Base-by-base conservation (phyloP, 192 early-diverging fungal genomes). In the Podila minutissima region DNA sequence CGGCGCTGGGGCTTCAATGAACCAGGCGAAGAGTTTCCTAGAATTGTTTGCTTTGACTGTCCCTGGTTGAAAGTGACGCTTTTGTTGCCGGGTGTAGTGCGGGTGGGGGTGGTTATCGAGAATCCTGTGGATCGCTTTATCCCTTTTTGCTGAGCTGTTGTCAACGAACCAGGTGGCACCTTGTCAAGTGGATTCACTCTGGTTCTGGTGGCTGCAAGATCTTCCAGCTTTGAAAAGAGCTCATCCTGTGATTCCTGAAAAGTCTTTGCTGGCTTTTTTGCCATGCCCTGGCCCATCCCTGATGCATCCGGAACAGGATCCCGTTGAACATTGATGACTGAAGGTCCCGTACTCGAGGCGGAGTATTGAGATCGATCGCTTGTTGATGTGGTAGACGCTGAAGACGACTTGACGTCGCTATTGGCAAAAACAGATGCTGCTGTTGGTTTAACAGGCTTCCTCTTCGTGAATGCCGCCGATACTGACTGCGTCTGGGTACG, bases 191-290 rank as follows among this genome's bases (percentile, higher is more conserved):
- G 61, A 7, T 13, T 71, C n/a, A 49, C 51, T 57, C 33, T 71
- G 9, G 17, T 20, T 26, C 58, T 78, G 8, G 31, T 57, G 4
- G 64, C 59, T 5, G 75, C 75, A 46, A 78, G 59, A 0, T 66
- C 50, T 24, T 78, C 65, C 9, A 78, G 38, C 29, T 78, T 78
- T 19, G 69, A 71, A 53, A 71, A 78, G 24, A 78, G 37, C 17
- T 78, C 75, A 10, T 71, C 59, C 51, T 78, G 75, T 20, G 75
- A 71, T 64, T 78, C 68, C n/a, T 71, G 55, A 37, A 78, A 78
- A 2, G 65, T 62, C 5, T 67, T 71, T 32, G 37, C 59, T 4
- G 69, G 46, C 19, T 35, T 57, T 24, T 60, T 64, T 7, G 50
- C 29, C 59, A 61, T 61, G 26, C 59, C 59, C 59, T 69, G 64